Evolutionary conservation across 2,329 filamentous ascomycete species (phyloP), one percentile per base, ranked within the genome.

Genomic region (Sordariomycetes sp.): DNA sequence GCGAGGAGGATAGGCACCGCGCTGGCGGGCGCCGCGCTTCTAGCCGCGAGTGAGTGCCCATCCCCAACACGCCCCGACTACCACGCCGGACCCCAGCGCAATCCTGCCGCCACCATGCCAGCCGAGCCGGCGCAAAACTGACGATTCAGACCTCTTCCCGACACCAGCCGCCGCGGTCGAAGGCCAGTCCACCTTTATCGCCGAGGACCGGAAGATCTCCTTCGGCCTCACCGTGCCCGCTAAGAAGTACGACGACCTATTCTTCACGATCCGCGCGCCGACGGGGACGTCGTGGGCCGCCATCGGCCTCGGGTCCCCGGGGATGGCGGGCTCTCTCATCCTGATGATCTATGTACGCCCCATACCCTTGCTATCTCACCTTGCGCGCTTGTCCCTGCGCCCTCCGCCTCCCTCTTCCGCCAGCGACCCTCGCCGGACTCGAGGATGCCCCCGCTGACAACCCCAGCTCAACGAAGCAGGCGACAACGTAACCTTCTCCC

Each of bases 401-500:
- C 3, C 35, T 36, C 17, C 7, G 8, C 20, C 20, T 45, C 10
- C 42, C 36, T 5, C 36, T 48, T 4, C 17, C 20, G 13, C 15
- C 36, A 7, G 20, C 34, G 13, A 15, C 2, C 13, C 17, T 17
- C 10, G n/a, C 32, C 15, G 13, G 35, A 48, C n/a, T 10, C 2
- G n/a, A n/a, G 17, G 15, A 17, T 17, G 17, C 7, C 13, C 6
- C n/a, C n/a, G n/a, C 25, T 35, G 10, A 25, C 55, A 20, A 35
- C n/a, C 12, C 17, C 28, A 57, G 56, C 28, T 71, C 52, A 75
- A 74, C 58, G 65, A 67, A 4, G 69, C 69, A 6, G 72, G 70
- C 56, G 66, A 72, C 56, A 77, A 78, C 61, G 72, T 82, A 58
- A 83, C 78, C 28, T 71, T 84, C 58, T 82, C 78, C 28, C 77